These are phyloP conservation scores for Volvariella surrecta DNA, from an alignment of 1,284 basidiomycete genomes.

Conservation along the genomic window DNA sequence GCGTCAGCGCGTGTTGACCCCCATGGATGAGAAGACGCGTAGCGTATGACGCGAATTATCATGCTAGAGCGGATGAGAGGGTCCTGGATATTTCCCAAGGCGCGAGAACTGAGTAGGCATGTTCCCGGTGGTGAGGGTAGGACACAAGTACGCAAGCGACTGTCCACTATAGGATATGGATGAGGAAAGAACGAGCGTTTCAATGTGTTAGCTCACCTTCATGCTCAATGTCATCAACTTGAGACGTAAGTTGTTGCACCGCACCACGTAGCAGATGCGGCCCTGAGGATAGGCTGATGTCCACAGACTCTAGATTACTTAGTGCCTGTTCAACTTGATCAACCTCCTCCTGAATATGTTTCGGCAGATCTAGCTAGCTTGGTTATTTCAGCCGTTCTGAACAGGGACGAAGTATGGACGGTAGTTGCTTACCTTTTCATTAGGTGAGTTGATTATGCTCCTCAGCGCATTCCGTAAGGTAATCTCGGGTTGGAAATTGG, in stretches of 20 bases:
- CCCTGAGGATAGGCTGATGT: conserved; percentile 22
- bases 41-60: conserved; percentile 56
- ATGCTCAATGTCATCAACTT: conserved; percentile 26
- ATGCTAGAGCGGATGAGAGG: conserved; percentile 6
- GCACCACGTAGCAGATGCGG: conserved; percentile 26
- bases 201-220: conserved; percentile 20
- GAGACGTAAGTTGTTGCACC: conserved; percentile 22
- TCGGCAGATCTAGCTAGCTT: conserved; percentile 15
- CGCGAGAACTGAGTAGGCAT: conserved; percentile 13
- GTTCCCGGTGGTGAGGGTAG: conserved; percentile 19
- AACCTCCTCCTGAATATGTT: conserved; percentile 21
- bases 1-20: conserved; percentile 55
- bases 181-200: neutral
- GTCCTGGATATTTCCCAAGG: conserved; percentile 9
- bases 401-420: conserved; percentile 2
- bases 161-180: conserved; percentile 17
- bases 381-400: neutral
- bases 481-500: conserved; percentile 63
- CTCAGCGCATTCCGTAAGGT: conserved; percentile 67
- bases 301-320: conserved; percentile 15
- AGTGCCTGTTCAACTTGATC: conserved; percentile 22
- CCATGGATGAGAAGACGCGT: conserved; percentile 66
- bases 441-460: conserved; percentile 20
- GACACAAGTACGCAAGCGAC: conserved; percentile 15
- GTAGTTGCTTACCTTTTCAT: neutral